Percentiles rank a stretch among this genome's conserved stretches.
phyloP scores from a whole-genome alignment of 2,329 filamentous ascomycete species.

The Trichophyton benhamiae region DNA sequence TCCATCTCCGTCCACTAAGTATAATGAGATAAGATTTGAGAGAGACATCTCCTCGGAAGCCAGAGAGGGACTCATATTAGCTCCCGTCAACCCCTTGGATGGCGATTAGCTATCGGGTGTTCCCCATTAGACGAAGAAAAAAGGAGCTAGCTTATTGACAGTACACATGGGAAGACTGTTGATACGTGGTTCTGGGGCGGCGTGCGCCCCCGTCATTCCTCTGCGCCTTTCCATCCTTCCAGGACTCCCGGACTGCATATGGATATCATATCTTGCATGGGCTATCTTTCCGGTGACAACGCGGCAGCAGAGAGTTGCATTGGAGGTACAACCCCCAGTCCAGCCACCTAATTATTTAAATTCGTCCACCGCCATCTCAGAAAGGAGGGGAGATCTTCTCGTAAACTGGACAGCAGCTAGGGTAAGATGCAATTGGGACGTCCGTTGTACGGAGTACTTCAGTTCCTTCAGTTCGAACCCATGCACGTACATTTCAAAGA shows the following conservation, averaged over 20 bases:
- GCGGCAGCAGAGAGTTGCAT: background rate
- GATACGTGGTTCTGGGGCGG: background rate
- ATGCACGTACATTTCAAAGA: background rate
- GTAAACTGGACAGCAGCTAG: background rate
- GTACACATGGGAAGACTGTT: background rate
- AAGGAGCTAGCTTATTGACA: background rate
- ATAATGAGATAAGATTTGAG: background rate
- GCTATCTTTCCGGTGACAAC: background rate
- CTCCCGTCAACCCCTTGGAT: background rate
- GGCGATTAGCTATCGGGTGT: slow-evolving; percentile 1
- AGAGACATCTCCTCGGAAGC: background rate
- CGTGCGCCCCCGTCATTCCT: background rate
- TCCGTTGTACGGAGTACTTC: background rate
- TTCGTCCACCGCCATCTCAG: slow-evolving; percentile 1
- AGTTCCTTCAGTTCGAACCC: background rate
- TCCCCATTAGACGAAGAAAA: background rate
- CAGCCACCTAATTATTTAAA: background rate
- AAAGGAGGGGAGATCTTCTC: background rate
- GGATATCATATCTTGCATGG: background rate
- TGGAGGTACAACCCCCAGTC: background rate
- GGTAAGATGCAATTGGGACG: background rate
- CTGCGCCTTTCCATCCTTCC: background rate
- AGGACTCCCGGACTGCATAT: background rate
- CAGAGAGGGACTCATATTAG: background rate
- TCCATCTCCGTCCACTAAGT: background rate